Evolutionary conservation across 2,329 filamentous ascomycete species (phyloP), one percentile per base, ranked within the genome.

Genomic region (Colletotrichum godetiae): DNA sequence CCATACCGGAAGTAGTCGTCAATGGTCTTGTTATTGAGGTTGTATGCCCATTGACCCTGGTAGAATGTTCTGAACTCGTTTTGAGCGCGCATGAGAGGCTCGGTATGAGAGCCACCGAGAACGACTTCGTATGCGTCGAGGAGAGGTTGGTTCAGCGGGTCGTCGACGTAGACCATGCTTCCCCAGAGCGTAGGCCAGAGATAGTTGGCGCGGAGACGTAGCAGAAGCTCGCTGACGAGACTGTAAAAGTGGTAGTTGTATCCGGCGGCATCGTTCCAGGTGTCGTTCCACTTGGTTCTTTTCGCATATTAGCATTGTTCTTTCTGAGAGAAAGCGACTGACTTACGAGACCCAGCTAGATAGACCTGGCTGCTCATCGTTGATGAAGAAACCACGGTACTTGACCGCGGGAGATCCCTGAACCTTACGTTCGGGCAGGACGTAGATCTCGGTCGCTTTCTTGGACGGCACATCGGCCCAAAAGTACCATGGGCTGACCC

Each of bases 71-170:
- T 79, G 61, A 89, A 90, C 81, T 91, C 89, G 74, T 90, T 90
- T 65, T 89, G 87, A 0, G 88, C 88, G 11, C 88, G 85, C 86
- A 88, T 88, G 88, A 95, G 90, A 1, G 93, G 93, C 80, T 95
- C 93, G 1, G 90, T 94, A 80, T 95, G 93, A 11, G 90, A 93
- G 8, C 91, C 92, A 3, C 92, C 92, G 79, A 95, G 89, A 0
- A 94, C 92, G 69, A 95, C 89, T 53, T 91, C 92, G 78, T 91
- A 94, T n/a, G 92, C 92, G 76, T 95, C 91, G 0, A 92, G 91
- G 5, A 93, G 86, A 0, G 91, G 89, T 78, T 93, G 91, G 76
- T 91, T 94, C 35, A 87, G 85, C 3, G 89, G 85, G 78, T 95
- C 93, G 74, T 95, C 93, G 1, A 93, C 88, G 78, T 91, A 90